Conservation (phyloP, 768 basidiomycete genomes). For the Termitomyces sp. region DNA sequence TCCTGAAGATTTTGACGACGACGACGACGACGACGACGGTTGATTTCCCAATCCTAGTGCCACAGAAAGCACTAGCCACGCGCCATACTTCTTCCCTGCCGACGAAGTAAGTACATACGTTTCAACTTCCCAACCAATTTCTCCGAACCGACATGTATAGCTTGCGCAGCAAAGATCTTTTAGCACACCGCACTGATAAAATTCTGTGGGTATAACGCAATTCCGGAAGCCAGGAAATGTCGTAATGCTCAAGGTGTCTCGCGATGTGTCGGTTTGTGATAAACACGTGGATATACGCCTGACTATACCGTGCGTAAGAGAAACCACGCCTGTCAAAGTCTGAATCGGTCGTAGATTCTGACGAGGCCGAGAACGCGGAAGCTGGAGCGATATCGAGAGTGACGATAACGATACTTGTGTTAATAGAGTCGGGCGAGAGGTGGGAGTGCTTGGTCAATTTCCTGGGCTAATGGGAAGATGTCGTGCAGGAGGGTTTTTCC, state of each 20-base stretch:
- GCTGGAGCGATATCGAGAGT: slow-evolving; percentile 52
- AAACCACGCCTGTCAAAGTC: slow-evolving; percentile 46
- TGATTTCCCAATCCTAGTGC: slow-evolving; percentile 17
- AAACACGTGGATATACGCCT: slow-evolving; percentile 52
- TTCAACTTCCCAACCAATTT: slow-evolving; percentile 41
- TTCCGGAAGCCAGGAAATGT: slow-evolving; percentile 61
- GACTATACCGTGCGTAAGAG: slow-evolving; percentile 56
- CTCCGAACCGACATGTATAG: slow-evolving; percentile 26
- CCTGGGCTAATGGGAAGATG: slow-evolving; percentile 36
- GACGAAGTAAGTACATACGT: slow-evolving; percentile 57
- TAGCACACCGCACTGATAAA: slow-evolving; percentile 45
- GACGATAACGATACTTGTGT: slow-evolving; percentile 53
- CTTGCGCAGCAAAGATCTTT: slow-evolving; percentile 41
- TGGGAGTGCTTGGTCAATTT: slow-evolving; percentile 44
- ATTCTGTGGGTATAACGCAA: slow-evolving; percentile 61
- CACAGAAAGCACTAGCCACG: slow-evolving; percentile 27
- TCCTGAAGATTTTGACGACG: slow-evolving; percentile 11
- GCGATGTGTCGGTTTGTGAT: slow-evolving; percentile 55
- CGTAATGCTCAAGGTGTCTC: slow-evolving; percentile 58
- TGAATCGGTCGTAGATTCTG: neutral
- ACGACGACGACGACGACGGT: slow-evolving; percentile 7
- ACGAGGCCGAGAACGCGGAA: slow-evolving; percentile 11
- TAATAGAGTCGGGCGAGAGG: slow-evolving; percentile 40
- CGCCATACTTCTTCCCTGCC: slow-evolving; percentile 46
- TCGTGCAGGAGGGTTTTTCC: slow-evolving; percentile 32